Evolutionary conservation across 1,284 basidiomycete species (phyloP), one percentile per base, ranked within the genome.

Genomic region (Boletus holoroseus): DNA sequence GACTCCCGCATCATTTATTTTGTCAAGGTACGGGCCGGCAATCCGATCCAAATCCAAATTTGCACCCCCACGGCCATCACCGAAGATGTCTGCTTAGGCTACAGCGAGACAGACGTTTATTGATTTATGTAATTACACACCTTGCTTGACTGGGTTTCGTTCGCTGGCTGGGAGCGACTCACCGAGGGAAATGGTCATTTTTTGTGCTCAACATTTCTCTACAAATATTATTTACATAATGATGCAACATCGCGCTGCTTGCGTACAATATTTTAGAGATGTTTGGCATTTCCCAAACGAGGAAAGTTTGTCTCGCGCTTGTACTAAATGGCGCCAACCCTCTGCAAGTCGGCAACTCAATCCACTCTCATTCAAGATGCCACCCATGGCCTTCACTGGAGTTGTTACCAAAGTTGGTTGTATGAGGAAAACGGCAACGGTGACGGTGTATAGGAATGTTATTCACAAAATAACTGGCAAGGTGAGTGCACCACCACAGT

Each of bases 391-490:
- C 15, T 77, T 90, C 50, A 74, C 74, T 22, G 88, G 88, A 8
- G 62, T 82, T 35, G 88, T 91, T 24, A 84, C 85, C 22, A 89
- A 87, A 68, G 83, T 78, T 16, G 87, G 88, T 12, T 79, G 74
- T 60, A 91, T 91, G 88, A 75, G 81, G 51, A 90, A 90, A 63
- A 91, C 88, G 0, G 88, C 78, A 15, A 91, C 88, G 0, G 86
- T 91, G 37, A 82, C 82, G 1, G 85, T 91, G 15, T 81, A 84
- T 24, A 78, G 88, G 51, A 81, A 74, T 71, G 73, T 83, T 36
- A 68, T 79, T 22, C 86, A 91, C 62, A 77, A 78, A 55, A 62
- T 79, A 42, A 89, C 87, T 7, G 79, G 82, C 59, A 91, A 91
- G 76, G 87, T 88, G 56, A 57, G 75, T 44, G 18, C 16, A 8